A percentile compares a stretch with the other conserved stretches of the same genome.
These are phyloP conservation scores for Plicaturopsis crispa DNA, from an alignment of 768 basidiomycete species.

Conservation along the genomic window DNA sequence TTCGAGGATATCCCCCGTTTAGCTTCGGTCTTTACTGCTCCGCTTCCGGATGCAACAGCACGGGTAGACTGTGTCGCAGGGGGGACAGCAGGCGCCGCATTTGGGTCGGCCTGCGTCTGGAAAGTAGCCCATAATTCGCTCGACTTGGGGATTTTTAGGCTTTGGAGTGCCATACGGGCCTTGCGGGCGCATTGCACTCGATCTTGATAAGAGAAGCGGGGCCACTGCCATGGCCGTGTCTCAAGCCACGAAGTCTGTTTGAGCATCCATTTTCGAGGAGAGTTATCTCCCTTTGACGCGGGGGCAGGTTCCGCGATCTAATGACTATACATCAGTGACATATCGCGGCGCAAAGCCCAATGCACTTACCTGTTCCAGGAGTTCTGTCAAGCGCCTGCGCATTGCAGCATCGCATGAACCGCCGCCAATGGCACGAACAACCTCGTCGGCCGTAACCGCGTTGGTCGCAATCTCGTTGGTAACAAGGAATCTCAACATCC, in stretches of 20 bases:
- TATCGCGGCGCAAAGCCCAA: no score
- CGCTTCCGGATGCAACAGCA: background rate
- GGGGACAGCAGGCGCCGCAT: no score
- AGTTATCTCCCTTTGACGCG: slow-evolving; percentile 11
- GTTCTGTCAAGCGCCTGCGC: slow-evolving; percentile 34
- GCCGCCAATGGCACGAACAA: slow-evolving; percentile 37
- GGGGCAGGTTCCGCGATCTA: slow-evolving; percentile 12
- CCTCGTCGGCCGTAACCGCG: slow-evolving; percentile 31
- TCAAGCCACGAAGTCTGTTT: slow-evolving; percentile 32
- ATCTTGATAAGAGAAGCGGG: slow-evolving; percentile 4
- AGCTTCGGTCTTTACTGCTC: slow-evolving; percentile 18
- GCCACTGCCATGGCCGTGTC: slow-evolving; percentile 35
- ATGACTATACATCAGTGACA: slow-evolving; percentile 6
- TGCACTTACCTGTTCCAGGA: slow-evolving; percentile 44
- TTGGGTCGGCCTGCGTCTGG: background rate
- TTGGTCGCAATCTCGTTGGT: slow-evolving; percentile 41
- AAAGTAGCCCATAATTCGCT: background rate
- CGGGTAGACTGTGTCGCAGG: background rate
- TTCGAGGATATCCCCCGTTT: slow-evolving; percentile 42
- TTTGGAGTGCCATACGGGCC: slow-evolving; percentile 23
- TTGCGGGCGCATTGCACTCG: slow-evolving; percentile 13
- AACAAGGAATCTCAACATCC: slow-evolving; percentile 49
- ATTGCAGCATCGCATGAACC: slow-evolving; percentile 22
- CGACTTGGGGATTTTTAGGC: slow-evolving; percentile 29
- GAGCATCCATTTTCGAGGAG: slow-evolving; percentile 25